These are phyloP conservation scores for Agrocybe praecox DNA, from an alignment of 768 basidiomycete species.

Conservation along the genomic window DNA sequence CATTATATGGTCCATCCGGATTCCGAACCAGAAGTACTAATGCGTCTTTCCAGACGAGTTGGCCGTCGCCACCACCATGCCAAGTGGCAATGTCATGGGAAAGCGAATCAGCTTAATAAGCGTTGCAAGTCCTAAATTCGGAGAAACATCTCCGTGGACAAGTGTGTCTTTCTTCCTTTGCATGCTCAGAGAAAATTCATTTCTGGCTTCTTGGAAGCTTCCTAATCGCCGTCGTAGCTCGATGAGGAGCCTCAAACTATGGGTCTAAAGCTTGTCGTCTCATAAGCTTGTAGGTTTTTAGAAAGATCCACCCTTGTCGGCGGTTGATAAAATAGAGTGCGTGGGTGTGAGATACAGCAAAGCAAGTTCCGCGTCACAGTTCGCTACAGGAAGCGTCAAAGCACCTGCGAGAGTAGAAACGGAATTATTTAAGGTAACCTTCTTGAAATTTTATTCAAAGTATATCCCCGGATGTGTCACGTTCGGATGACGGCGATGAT, in stretches of 20 bases:
- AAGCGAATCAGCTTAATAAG: background rate
- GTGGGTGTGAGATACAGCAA: conserved; percentile 1
- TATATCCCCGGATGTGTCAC: too few species aligned
- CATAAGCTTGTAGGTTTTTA: background rate
- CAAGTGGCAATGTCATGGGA: background rate
- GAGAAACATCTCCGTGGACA: too few species aligned
- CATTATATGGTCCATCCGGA: background rate
- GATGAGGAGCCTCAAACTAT: too few species aligned
- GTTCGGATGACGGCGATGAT: too few species aligned
- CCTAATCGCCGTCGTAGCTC: background rate
- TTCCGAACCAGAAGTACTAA: background rate
- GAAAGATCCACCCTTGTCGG: conserved; percentile 9
- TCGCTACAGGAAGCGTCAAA: background rate
- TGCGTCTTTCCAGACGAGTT: background rate
- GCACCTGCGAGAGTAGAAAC: background rate
- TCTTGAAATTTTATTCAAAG: too few species aligned
- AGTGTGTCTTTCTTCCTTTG: too few species aligned
- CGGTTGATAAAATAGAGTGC: conserved; percentile 5
- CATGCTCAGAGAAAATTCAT: too few species aligned
- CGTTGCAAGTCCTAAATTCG: too few species aligned
- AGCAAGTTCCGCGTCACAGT: background rate
- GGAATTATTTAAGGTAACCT: background rate
- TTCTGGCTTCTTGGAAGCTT: background rate
- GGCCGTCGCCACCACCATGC: background rate
- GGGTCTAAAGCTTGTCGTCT: too few species aligned